Percentiles rank a stretch among this genome's conserved stretches.
These are phyloP conservation scores for Eutrema salsugineum DNA, from an alignment of 441 rosid genomes.

Conservation along the genomic window DNA sequence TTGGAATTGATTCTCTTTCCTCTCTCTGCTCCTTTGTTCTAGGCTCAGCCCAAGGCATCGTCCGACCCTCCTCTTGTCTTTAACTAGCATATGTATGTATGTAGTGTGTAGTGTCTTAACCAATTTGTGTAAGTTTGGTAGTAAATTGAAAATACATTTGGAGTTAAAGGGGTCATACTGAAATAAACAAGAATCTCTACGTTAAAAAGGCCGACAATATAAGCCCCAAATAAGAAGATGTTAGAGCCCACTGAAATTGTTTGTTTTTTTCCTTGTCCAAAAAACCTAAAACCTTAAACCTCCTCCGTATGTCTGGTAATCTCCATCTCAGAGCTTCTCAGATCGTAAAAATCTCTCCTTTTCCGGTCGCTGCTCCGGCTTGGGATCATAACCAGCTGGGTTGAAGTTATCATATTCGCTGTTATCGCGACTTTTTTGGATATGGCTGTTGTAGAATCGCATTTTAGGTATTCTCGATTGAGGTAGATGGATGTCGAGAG, in stretches of 20 bases:
- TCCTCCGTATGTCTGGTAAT: constrained; percentile 18
- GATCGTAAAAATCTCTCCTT: constrained; percentile 20
- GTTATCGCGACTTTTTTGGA: neutral
- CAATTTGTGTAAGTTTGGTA: neutral
- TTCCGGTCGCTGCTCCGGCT: constrained; percentile 18
- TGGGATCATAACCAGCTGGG: neutral
- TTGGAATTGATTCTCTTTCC: constrained; percentile 17
- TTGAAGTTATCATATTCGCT: neutral
- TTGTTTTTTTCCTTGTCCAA: neutral
- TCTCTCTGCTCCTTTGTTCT: constrained; percentile 19
- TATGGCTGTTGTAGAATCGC: neutral
- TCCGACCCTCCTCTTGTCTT: constrained; percentile 21
- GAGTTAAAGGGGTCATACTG: neutral
- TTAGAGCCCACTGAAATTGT: neutral
- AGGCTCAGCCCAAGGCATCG: constrained; percentile 9
- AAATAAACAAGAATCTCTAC: neutral
- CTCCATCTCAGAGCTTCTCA: constrained; percentile 22
- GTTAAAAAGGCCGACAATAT: neutral
- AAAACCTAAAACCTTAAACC: constrained; percentile 33
- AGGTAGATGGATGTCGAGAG: constrained; percentile 4
- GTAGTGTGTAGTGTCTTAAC: no score
- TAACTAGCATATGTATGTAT: no score
- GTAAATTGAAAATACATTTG: neutral
- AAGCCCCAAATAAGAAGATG: neutral
- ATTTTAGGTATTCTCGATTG: constrained; percentile 18